Evolutionary conservation across 345 rosid species (phyloP), one percentile per base, ranked within the genome.

Genomic region (Geranium rotundifolium): DNA sequence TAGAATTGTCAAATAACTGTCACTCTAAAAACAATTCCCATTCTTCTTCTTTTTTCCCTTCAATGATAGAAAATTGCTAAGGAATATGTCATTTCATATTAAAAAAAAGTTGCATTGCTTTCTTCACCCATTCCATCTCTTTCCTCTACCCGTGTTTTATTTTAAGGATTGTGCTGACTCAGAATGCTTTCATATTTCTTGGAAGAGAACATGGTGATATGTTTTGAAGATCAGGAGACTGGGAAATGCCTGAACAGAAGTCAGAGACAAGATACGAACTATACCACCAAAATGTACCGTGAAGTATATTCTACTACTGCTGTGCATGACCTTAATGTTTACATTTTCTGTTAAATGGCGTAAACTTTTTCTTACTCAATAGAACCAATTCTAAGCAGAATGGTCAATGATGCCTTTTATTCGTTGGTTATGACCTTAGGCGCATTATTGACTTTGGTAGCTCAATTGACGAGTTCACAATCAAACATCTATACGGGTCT

Each of bases 401-500:
- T 54, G 52, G 57, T 69, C 52, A 29, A 49, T 73, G 64, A 67
- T 63, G 71, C 50, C 52, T 66, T 63, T 69, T 61, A 23, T 23
- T 71, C 27, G 41, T 56, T 57, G 17, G 54, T 60, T 31, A 61
- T 67, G 65, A 57, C 66, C 60, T 23, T 71, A 91, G 98, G 92
- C 92, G 95, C 64, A 75, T 91, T 75, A 91, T 91, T 70, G 98
- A 91, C 80, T 91, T 91, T 77, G 98, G 98, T 62, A 89, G 96
- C 72, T 90, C 95, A 63, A 74, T 89, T 65, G 90, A 91, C 77
- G 95, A 84, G 29, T 91, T 84, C 76, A 84, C 96, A 17, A 23
- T 87, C 77, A 85, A 85, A 80, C 86, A 91, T 76, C 61, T 87
- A 2, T 89, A 89, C 67, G 95, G 95, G 31, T 77, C 89, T 31